Percentiles rank a stretch among this genome's conserved stretches.
Evolutionary conservation across 225 moss, liverwort and hornwort genomes (phyloP).

Genomic region (Rhytidiadelphus loreus): DNA sequence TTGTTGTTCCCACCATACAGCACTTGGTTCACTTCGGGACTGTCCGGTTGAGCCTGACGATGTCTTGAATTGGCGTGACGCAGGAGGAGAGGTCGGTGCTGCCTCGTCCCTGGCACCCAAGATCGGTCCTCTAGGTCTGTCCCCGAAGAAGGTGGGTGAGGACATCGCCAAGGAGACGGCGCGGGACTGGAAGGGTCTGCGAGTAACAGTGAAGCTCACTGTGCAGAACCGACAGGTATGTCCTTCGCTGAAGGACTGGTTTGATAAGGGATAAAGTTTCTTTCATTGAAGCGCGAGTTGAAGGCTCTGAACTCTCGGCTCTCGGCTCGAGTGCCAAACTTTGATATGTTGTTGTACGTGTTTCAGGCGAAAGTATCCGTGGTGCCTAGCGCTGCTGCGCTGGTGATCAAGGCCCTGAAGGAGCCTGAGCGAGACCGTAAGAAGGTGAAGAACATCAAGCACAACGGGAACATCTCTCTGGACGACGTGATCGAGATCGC

Average conservation of each 20-base stretch:
- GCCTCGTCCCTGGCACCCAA: constrained; percentile 81
- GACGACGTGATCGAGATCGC: neutral
- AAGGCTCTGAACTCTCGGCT: too few relatives aligned
- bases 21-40: neutral
- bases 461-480: neutral
- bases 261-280: too few relatives aligned
- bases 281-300: too few relatives aligned
- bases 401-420: constrained; percentile 45
- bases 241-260: neutral
- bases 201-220: constrained; percentile 77
- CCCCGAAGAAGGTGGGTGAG: constrained; percentile 78
- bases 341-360: neutral
- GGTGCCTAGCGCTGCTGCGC: constrained; percentile 39
- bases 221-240: constrained; percentile 66
- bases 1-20: neutral
- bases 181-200: constrained; percentile 81
- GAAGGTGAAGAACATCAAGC: neutral
- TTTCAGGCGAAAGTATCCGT: constrained; percentile 40
- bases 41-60: neutral
- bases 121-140: constrained; percentile 76
- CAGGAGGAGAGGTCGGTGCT: constrained; percentile 77
- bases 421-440: neutral
- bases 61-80: neutral
- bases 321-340: too few relatives aligned
- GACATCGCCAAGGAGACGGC: constrained; percentile 88